These are phyloP conservation scores for Myxozyma sirexii DNA, from an alignment of 805 yeast species.

Conservation along the genomic window DNA sequence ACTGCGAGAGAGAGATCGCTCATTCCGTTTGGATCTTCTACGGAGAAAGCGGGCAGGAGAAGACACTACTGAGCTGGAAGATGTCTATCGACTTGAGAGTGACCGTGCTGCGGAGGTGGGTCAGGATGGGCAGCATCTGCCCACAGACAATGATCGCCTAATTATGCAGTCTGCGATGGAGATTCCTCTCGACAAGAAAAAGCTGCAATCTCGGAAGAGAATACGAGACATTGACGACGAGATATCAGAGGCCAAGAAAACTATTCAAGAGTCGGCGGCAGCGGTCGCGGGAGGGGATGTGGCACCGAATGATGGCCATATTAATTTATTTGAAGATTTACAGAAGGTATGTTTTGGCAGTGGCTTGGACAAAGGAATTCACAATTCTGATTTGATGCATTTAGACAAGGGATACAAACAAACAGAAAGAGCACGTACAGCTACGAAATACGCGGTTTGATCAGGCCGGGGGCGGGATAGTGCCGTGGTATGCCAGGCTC, in stretches of 20 bases:
- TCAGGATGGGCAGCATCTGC: constrained; percentile 1
- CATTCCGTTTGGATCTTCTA: constrained; percentile 23
- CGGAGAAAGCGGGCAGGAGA: constrained; percentile 24
- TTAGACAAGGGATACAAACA: background rate
- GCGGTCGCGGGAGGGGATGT: background rate
- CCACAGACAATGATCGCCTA: background rate
- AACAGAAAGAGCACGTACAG: background rate
- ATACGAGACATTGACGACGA: constrained; percentile 13
- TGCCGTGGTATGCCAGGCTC: constrained; percentile 26
- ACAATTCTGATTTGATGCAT: too few relatives aligned
- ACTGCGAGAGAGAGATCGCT: constrained; percentile 26
- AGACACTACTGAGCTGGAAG: constrained; percentile 1
- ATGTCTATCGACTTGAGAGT: background rate
- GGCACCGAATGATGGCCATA: constrained; percentile 5
- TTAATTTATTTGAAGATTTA: constrained; percentile 27
- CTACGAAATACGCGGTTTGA: constrained; percentile 23
- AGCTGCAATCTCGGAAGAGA: background rate
- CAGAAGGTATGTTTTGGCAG: too few relatives aligned
- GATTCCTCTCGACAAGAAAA: background rate
- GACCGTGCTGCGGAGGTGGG: background rate
- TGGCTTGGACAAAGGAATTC: too few relatives aligned
- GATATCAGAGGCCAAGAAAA: constrained; percentile 8
- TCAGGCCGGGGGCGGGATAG: constrained; percentile 9
- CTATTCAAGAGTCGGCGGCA: background rate
- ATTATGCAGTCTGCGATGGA: constrained; percentile 1